phyloP scores from a whole-genome alignment of 495 filamentous ascomycete genomes.

The Paragyromitra xinjiangensis region DNA sequence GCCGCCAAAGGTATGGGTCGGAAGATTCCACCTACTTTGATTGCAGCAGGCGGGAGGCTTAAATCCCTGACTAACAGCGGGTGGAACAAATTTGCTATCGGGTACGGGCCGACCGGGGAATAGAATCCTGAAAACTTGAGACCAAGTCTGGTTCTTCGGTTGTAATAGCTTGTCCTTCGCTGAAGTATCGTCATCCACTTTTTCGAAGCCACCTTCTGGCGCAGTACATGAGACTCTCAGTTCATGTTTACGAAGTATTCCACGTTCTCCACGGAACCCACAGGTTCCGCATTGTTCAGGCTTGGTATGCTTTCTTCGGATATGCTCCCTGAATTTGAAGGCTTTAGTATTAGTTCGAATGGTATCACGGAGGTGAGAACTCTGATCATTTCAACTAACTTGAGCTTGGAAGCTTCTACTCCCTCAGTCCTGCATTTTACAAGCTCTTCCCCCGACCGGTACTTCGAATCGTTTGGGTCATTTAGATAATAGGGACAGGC shows the following conservation, averaged over 20 bases:
- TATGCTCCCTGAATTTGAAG: conserved; percentile 12
- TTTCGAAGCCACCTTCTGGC: conserved; percentile 1
- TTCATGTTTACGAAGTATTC: neutral
- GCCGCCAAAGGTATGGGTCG: neutral
- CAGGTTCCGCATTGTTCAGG: conserved; percentile 1
- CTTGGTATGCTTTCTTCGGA: conserved; percentile 25
- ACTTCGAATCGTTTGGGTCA: neutral
- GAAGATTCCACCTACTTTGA: neutral
- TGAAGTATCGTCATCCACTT: conserved; percentile 7
- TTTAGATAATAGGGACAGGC: conserved; percentile 12
- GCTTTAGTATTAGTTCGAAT: neutral
- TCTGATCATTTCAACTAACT: neutral
- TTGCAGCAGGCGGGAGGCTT: neutral
- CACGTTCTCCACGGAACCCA: conserved; percentile 2
- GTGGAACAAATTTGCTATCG: conserved; percentile 11
- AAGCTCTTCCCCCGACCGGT: neutral
- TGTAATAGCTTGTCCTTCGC: conserved; percentile 8
- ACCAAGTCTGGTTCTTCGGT: conserved; percentile 11
- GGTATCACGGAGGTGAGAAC: neutral
- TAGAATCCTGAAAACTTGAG: conserved; percentile 5
- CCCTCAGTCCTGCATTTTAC: conserved; percentile 7
- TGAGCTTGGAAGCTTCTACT: conserved; percentile 8
- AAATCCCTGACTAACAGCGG: neutral
- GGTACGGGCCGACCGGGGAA: conserved; percentile 8
- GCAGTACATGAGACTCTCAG: neutral